phyloP scores from a whole-genome alignment of 371 early-diverging fungal genomes.

The Aphelidium insulamus region DNA sequence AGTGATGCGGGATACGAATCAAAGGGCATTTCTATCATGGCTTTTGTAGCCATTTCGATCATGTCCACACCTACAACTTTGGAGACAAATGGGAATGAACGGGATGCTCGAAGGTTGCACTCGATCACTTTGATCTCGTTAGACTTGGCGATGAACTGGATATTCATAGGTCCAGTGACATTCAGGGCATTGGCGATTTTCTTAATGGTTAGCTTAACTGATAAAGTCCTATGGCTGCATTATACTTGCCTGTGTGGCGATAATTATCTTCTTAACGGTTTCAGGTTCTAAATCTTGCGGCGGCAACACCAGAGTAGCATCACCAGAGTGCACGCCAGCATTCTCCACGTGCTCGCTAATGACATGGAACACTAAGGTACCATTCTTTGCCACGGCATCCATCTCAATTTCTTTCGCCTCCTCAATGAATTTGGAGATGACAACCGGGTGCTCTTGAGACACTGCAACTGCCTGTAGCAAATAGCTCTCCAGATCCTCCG shows the following conservation, averaged over 20 bases:
- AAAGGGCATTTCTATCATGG: conserved; percentile 58
- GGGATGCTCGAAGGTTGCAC: conserved; percentile 85
- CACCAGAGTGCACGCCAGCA: conserved; percentile 93
- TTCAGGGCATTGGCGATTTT: conserved; percentile 76
- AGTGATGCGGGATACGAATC: conserved; percentile 34
- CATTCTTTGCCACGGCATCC: conserved; percentile 80
- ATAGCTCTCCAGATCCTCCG: conserved; percentile 49
- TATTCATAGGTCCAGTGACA: conserved; percentile 93
- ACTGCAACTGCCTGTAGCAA: conserved; percentile 68
- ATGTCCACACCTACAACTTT: conserved; percentile 76
- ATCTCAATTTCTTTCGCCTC: conserved; percentile 89
- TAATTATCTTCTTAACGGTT: conserved; percentile 63
- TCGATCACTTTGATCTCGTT: conserved; percentile 91
- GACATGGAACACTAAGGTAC: conserved; percentile 66
- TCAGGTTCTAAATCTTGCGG: conserved; percentile 75
- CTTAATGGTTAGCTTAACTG: too few relatives aligned
- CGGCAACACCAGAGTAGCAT: conserved; percentile 80
- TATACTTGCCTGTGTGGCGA: too few relatives aligned
- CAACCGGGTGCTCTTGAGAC: conserved; percentile 77
- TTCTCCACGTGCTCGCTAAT: conserved; percentile 88
- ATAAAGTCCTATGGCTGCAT: too few relatives aligned
- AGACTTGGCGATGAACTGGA: conserved; percentile 87
- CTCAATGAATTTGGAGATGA: conserved; percentile 84
- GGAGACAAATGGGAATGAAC: conserved; percentile 86
- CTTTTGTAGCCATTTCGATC: conserved; percentile 78